These are phyloP conservation scores for Histomonas meleagridis DNA, from an alignment of 208 protist genomes.

Conservation along the genomic window DNA sequence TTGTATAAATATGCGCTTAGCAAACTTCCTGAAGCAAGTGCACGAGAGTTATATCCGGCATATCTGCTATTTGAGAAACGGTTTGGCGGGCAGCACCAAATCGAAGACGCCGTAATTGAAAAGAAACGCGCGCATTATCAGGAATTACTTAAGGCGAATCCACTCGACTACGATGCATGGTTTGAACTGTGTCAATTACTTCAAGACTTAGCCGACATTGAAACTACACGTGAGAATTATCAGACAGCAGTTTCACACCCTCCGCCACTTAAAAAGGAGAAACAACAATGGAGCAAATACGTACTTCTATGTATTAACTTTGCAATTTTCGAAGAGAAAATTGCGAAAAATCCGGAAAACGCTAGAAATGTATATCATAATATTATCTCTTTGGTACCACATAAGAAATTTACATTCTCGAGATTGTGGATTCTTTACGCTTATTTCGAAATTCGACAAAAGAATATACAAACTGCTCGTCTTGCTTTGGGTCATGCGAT, in stretches of 20 bases:
- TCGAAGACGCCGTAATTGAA: constrained; percentile 20
- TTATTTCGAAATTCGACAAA: constrained; percentile 33
- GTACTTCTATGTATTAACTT: background rate
- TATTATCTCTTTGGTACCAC: background rate
- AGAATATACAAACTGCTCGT: background rate
- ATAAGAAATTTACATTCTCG: constrained; percentile 34
- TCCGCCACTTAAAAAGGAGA: background rate
- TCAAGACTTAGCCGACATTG: background rate
- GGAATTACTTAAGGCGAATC: background rate
- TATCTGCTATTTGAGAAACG: constrained; percentile 15
- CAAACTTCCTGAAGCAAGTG: background rate
- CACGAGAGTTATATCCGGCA: background rate
- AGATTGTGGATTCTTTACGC: constrained; percentile 30
- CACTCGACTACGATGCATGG: constrained; percentile 16
- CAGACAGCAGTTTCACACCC: background rate
- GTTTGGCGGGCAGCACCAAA: background rate
- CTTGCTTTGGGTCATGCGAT: background rate
- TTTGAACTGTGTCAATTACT: constrained; percentile 22
- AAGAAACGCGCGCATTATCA: constrained; percentile 21
- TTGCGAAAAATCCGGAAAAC: constrained; percentile 2
- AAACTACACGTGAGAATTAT: background rate
- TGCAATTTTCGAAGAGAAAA: constrained; percentile 37
- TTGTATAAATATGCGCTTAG: background rate
- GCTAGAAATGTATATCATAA: background rate
- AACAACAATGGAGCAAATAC: constrained; percentile 35